Evolutionary conservation across 225 moss, liverwort and hornwort species (phyloP).

Genomic region (Sphagnum contortum): DNA sequence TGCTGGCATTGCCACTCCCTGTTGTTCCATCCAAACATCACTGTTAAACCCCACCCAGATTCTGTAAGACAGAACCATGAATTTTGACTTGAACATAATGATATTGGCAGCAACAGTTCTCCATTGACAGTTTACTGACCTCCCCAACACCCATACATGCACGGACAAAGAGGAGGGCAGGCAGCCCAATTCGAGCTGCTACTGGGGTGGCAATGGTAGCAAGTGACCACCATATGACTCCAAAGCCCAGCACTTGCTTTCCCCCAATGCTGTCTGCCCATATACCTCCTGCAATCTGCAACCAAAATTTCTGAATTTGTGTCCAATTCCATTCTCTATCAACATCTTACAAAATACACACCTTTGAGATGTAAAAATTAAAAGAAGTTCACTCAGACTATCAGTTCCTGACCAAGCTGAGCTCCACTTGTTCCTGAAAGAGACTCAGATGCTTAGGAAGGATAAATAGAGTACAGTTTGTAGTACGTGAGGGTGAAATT

Average conservation of each 20-base stretch:
- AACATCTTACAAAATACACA: background rate
- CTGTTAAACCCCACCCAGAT: too few species aligned
- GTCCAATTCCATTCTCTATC: too few species aligned
- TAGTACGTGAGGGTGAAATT: too few species aligned
- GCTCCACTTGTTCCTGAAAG: too few species aligned
- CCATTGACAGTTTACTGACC: slow-evolving; percentile 19
- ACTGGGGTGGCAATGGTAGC: slow-evolving; percentile 90
- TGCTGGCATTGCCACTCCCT: slow-evolving; percentile 99
- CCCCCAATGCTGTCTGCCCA: slow-evolving; percentile 99
- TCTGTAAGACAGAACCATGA: too few species aligned
- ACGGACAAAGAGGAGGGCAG: slow-evolving; percentile 81
- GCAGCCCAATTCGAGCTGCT: slow-evolving; percentile 86
- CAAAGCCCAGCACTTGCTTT: slow-evolving; percentile 95
- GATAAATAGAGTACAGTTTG: too few species aligned
- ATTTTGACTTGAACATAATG: too few species aligned
- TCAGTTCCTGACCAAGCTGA: too few species aligned
- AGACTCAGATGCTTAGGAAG: too few species aligned
- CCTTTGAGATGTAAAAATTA: background rate
- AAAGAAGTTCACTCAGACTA: too few species aligned
- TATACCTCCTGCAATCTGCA: slow-evolving; percentile 93
- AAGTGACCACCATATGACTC: slow-evolving; percentile 98
- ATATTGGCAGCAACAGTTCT: too few species aligned
- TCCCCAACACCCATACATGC: slow-evolving; percentile 99
- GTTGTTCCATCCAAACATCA: background rate
- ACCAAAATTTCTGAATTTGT: background rate